These are phyloP conservation scores for Salix exigua DNA, from an alignment of 345 rosid species.

Conservation along the genomic window DNA sequence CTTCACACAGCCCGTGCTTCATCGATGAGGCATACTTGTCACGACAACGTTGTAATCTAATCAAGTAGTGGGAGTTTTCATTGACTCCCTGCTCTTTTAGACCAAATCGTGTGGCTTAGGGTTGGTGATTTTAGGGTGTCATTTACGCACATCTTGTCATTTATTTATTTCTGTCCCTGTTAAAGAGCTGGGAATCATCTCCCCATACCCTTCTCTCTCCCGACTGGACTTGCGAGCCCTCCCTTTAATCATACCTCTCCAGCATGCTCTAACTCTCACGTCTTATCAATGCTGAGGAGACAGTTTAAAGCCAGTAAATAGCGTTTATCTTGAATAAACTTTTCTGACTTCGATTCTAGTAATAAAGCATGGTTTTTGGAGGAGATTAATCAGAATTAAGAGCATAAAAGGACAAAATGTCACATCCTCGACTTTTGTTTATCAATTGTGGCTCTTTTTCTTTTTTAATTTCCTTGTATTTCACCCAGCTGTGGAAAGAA, in stretches of 20 bases:
- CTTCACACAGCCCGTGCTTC: constrained; percentile 42
- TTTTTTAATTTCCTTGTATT: not conserved
- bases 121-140: too few relatives aligned
- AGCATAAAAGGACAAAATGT: constrained; percentile 35
- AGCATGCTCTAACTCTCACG: constrained; percentile 2
- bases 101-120: constrained; percentile 7
- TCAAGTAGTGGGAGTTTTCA: constrained; percentile 2
- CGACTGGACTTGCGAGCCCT: not conserved
- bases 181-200: not conserved
- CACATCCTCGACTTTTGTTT: constrained; percentile 10
- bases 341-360: constrained; percentile 29
- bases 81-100: not conserved
- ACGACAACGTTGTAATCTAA: constrained; percentile 31
- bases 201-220: not conserved
- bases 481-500: not conserved
- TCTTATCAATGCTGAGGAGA: constrained; percentile 4
- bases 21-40: constrained; percentile 37
- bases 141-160: not conserved
- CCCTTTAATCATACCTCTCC: not conserved
- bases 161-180: not conserved
- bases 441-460: too few relatives aligned
- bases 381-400: constrained; percentile 13
- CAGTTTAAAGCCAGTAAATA: constrained; percentile 8
- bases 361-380: constrained; percentile 29
- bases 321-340: not conserved